phyloP scores from a whole-genome alignment of 345 rosid genomes.

The Moringa oleifera region DNA sequence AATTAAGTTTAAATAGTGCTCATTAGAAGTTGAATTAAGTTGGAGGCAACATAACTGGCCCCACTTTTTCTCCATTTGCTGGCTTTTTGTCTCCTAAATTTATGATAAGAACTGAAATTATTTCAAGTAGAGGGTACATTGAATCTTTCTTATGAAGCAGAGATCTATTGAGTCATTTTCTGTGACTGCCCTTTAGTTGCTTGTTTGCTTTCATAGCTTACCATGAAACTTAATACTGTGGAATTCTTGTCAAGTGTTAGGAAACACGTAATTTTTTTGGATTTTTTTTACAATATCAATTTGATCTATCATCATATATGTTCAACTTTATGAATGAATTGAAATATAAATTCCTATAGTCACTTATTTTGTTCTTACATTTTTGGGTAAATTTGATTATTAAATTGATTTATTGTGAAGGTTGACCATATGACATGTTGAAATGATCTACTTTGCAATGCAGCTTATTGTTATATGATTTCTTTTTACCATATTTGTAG shows the following conservation, averaged over 20 bases:
- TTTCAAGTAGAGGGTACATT: background rate
- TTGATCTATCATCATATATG: too few relatives aligned
- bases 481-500: constrained; percentile 45
- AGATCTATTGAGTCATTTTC: too few relatives aligned
- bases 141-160: too few relatives aligned
- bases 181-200: too few relatives aligned
- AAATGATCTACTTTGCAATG: constrained; percentile 17
- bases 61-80: background rate
- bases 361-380: background rate
- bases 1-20: background rate
- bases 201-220: too few relatives aligned
- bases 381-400: background rate
- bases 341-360: too few relatives aligned
- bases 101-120: background rate
- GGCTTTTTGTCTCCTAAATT: too few relatives aligned
- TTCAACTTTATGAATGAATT: too few relatives aligned
- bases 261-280: too few relatives aligned
- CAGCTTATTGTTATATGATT: constrained; percentile 25
- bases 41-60: background rate
- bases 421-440: constrained; percentile 11
- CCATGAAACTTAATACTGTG: too few relatives aligned
- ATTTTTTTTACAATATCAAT: too few relatives aligned
- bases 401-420: background rate
- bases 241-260: too few relatives aligned
- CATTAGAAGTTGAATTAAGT: background rate